Base-by-base conservation (phyloP, 441 rosid species). In the Macaranga tanarius region DNA sequence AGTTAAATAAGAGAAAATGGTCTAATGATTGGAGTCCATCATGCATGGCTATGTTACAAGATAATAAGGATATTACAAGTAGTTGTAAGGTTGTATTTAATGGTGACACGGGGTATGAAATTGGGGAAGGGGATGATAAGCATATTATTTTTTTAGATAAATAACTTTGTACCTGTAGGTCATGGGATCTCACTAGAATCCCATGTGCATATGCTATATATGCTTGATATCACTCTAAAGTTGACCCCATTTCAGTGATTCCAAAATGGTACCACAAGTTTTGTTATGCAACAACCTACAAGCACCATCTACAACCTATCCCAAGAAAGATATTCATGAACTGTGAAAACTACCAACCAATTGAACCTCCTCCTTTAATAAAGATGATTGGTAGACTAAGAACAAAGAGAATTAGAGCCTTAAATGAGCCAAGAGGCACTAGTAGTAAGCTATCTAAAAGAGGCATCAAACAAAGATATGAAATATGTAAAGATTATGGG, bases 11-110 rank as follows among this genome's bases (percentile, higher is more conserved):
- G n/a, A n/a, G n/a, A n/a, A 23, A 57, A 6, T 22, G 2, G 61
- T 2, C 8, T 0, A 23, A 9, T 57, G 31, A 23, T 8, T 57
- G 61, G 31, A 57, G 31, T 57, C 61, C 31, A 57, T 1, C 0
- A 2, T 22, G 61, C 1, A 57, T 57, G 34, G 11, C 1, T 2
- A 22, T 3, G 15, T 22, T 5, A 8, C 15, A 57, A 1, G 2
- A 10, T 0, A 57, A 22, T 1, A 8, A 8, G 10, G 10, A 7
- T 0, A 6, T 3, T 1, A 6, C 34, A 0, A 8, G 0, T 1
- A 10, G 12, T 0, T 57, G 61, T 11, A 10, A 0, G 23, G 7
- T 57, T 57, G 0, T 3, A 0, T 59, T 59, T 13, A 59, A 59
- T 59, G n/a, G 40, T 1, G 40, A 25, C 0, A 5, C 10, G 5